These are phyloP conservation scores for Rhizopus delemar DNA, from an alignment of 371 early-diverging fungal genomes.

Conservation along the genomic window DNA sequence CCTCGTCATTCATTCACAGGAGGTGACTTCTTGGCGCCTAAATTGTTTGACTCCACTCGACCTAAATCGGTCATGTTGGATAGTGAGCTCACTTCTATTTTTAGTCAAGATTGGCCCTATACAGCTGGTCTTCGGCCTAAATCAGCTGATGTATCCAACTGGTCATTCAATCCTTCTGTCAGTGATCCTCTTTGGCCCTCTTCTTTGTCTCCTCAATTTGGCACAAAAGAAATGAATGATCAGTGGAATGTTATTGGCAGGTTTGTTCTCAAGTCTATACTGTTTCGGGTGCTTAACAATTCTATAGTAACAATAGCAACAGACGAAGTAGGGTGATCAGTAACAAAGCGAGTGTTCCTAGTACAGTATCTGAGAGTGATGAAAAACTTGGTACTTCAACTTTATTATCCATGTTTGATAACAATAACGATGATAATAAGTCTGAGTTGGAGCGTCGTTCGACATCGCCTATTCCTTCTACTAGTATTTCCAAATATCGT, in stretches of 20 bases:
- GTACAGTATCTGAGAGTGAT: slow-evolving; percentile 59
- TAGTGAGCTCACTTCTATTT: slow-evolving; percentile 49
- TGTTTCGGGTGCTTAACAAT: too few relatives aligned
- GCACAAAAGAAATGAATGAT: background rate
- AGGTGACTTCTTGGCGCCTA: slow-evolving; percentile 28
- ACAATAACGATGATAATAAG: slow-evolving; percentile 8
- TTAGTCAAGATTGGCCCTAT: slow-evolving; percentile 36
- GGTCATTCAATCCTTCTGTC: slow-evolving; percentile 46
- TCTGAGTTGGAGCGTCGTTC: slow-evolving; percentile 15
- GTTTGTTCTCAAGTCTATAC: too few relatives aligned
- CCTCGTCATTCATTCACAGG: slow-evolving; percentile 69
- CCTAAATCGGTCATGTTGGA: slow-evolving; percentile 56
- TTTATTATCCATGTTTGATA: slow-evolving; percentile 57
- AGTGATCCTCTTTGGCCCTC: slow-evolving; percentile 7
- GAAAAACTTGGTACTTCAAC: slow-evolving; percentile 44
- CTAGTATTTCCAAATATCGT: slow-evolving; percentile 24
- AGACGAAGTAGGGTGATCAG: slow-evolving; percentile 35
- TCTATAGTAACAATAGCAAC: slow-evolving; percentile 10
- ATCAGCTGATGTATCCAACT: slow-evolving; percentile 64
- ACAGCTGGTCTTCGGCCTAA: slow-evolving; percentile 45
- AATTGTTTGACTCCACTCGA: slow-evolving; percentile 14
- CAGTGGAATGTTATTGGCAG: too few relatives aligned
- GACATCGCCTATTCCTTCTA: slow-evolving; percentile 31
- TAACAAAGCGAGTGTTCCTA: slow-evolving; percentile 49
- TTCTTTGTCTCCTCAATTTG: background rate